These are phyloP conservation scores for Globisporangium nunn DNA, from an alignment of 352 stramenopile species.

Conservation along the genomic window DNA sequence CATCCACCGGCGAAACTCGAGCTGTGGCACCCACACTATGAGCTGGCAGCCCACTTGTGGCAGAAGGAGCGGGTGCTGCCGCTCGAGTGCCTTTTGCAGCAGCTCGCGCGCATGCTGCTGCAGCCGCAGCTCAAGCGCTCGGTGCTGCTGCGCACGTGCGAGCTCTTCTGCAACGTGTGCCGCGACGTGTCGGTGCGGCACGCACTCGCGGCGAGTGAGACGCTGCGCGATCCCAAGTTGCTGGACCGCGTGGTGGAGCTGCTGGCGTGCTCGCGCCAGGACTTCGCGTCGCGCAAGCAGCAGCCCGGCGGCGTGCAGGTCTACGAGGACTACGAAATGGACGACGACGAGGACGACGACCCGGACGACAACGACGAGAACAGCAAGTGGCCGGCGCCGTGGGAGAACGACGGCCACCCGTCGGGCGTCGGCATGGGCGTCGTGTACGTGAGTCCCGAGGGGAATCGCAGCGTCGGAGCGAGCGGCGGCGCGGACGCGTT, in stretches of 20 bases:
- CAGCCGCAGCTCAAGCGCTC: constrained; percentile 33
- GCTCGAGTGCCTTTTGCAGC: constrained; percentile 55
- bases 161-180: constrained; percentile 53
- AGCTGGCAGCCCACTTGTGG: constrained; percentile 55
- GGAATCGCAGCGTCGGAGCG: constrained; percentile 39
- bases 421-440: constrained; percentile 71
- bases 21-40: constrained; percentile 52
- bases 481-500: constrained; percentile 31
- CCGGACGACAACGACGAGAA: constrained; percentile 41
- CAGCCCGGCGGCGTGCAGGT: constrained; percentile 21
- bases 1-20: constrained; percentile 46
- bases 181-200: constrained; percentile 43
- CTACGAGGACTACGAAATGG: constrained; percentile 40
- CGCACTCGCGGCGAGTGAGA: constrained; percentile 30
- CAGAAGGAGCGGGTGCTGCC: constrained; percentile 48
- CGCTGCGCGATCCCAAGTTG: constrained; percentile 35
- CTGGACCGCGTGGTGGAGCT: constrained; percentile 46
- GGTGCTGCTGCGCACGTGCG: constrained; percentile 51
- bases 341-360: constrained; percentile 38
- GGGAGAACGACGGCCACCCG: constrained; percentile 64
- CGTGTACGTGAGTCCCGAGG: constrained; percentile 67
- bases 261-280: constrained; percentile 40
- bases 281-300: constrained; percentile 32
- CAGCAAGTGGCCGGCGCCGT: constrained; percentile 61
- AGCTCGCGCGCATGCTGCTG: constrained; percentile 35